Evolutionary conservation across 176 grass and related monocot genomes (phyloP).

Genomic region (Zea luxurians): DNA sequence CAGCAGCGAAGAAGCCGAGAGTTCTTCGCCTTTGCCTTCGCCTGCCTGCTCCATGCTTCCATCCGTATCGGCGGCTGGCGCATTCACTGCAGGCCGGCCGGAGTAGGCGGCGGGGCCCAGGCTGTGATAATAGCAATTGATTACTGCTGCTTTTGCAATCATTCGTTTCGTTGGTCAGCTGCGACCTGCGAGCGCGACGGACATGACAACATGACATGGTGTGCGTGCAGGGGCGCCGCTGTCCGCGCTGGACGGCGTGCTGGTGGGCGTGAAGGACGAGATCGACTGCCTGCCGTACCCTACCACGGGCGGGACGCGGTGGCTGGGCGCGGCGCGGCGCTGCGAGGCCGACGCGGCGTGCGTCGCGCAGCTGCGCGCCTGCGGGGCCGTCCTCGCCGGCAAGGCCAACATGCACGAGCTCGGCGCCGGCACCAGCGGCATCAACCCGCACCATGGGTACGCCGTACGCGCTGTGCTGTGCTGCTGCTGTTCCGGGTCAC

Average conservation of each 20-base stretch:
- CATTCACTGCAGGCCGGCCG: slow-evolving; percentile 21
- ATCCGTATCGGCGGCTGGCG: slow-evolving; percentile 12
- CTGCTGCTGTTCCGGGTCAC: too few relatives aligned
- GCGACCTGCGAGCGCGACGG: too few relatives aligned
- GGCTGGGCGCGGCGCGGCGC: slow-evolving; percentile 56
- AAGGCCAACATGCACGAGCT: slow-evolving; percentile 99
- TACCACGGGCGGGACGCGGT: slow-evolving; percentile 90
- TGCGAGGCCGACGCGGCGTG: slow-evolving; percentile 65
- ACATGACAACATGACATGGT: too few relatives aligned
- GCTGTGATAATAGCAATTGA: too few relatives aligned
- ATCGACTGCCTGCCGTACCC: slow-evolving; percentile 84
- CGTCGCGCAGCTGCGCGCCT: slow-evolving; percentile 77
- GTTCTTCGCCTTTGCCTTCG: too few relatives aligned
- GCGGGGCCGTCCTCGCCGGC: slow-evolving; percentile 80
- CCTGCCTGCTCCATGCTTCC: too few relatives aligned
- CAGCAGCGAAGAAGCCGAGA: too few relatives aligned
- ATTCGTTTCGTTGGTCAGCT: too few relatives aligned
- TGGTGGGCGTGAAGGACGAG: slow-evolving; percentile 93
- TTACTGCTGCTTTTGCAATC: too few relatives aligned
- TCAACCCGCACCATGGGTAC: slow-evolving; percentile 59
- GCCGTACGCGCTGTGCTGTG: too few relatives aligned
- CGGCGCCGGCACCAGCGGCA: slow-evolving; percentile 71
- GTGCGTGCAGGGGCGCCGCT: slow-evolving; percentile 48
- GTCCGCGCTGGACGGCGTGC: slow-evolving; percentile 69
- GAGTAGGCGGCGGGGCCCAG: too few relatives aligned